phyloP scores from a whole-genome alignment of 257 asterid species.

The Salvia hispanica region DNA sequence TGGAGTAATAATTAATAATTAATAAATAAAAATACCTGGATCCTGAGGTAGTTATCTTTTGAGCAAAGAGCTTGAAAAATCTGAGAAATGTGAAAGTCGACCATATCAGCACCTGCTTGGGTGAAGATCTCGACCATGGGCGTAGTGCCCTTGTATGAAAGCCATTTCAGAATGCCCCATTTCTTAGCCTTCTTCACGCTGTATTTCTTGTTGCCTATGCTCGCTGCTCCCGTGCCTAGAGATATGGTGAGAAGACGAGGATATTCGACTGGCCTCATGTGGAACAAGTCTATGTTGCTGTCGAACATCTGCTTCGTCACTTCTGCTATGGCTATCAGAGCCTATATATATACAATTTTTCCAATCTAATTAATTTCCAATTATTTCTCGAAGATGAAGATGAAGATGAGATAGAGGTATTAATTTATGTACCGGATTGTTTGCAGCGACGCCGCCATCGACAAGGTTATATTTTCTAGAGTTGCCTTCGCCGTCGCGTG shows the following conservation, averaged over 20 bases:
- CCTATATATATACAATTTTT: too few species aligned
- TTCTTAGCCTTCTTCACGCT: constrained; percentile 34
- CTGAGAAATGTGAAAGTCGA: constrained; percentile 50
- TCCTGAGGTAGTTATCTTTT: constrained; percentile 45
- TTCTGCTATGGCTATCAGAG: constrained; percentile 44
- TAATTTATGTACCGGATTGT: too few species aligned
- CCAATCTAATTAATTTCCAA: too few species aligned
- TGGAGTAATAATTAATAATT: too few species aligned
- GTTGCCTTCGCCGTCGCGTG: too few species aligned
- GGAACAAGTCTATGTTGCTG: constrained; percentile 39
- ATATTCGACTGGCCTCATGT: constrained; percentile 42
- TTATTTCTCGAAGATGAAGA: too few species aligned
- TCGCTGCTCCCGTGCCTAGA: constrained; percentile 52
- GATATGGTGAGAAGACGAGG: constrained; percentile 47
- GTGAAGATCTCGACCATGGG: constrained; percentile 50
- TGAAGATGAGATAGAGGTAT: too few species aligned
- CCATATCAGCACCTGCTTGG: constrained; percentile 56
- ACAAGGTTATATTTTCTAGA: too few species aligned
- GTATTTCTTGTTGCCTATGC: constrained; percentile 34
- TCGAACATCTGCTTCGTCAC: constrained; percentile 50
- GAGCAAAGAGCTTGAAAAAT: constrained; percentile 41
- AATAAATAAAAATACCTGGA: constrained; percentile 36
- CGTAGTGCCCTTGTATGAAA: constrained; percentile 35
- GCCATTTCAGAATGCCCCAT: constrained; percentile 58
- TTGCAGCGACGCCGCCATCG: too few species aligned